Percentiles rank a stretch among this genome's conserved stretches.
Evolutionary conservation across 2,329 filamentous ascomycete genomes (phyloP).

Genomic region (Ilyonectria destructans): DNA sequence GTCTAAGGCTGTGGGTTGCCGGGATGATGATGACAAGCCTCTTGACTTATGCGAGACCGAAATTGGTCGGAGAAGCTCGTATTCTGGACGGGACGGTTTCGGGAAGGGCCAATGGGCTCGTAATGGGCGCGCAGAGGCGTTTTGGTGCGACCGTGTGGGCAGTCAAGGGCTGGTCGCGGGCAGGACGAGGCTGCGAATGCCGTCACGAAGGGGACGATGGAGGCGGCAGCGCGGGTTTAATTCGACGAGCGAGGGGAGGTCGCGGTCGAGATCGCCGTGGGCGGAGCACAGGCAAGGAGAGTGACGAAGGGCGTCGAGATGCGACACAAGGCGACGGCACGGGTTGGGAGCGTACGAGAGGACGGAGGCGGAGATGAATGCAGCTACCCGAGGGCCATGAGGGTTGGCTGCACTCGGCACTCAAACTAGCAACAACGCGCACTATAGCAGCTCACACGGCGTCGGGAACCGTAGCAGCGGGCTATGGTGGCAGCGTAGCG

Average conservation of each 20-base stretch:
- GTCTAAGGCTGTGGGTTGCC: slow-evolving; percentile 45
- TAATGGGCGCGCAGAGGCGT: slow-evolving; percentile 47
- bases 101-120: slow-evolving; percentile 47
- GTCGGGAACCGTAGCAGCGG: slow-evolving; percentile 44
- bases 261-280: slow-evolving; percentile 37
- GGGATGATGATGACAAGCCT: slow-evolving; percentile 45
- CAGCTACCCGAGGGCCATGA: slow-evolving; percentile 51
- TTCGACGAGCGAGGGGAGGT: slow-evolving; percentile 34
- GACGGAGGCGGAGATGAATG: slow-evolving; percentile 38
- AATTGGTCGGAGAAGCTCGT: slow-evolving; percentile 52
- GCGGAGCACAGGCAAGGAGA: slow-evolving; percentile 25
- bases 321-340: slow-evolving; percentile 37
- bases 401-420: slow-evolving; percentile 43
- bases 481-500: slow-evolving; percentile 47
- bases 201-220: slow-evolving; percentile 35
- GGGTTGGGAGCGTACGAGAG: slow-evolving; percentile 12
- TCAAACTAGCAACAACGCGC: slow-evolving; percentile 43
- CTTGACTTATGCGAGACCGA: slow-evolving; percentile 42
- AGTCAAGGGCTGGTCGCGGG: slow-evolving; percentile 44
- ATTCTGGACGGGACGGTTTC: slow-evolving; percentile 47
- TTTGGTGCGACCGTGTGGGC: slow-evolving; percentile 42
- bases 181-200: slow-evolving; percentile 41
- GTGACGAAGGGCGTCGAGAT: slow-evolving; percentile 27
- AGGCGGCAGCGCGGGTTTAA: slow-evolving; percentile 36
- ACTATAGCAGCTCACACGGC: slow-evolving; percentile 46